phyloP scores from a whole-genome alignment of 768 basidiomycete genomes.

The Xerocomellus intermedius region DNA sequence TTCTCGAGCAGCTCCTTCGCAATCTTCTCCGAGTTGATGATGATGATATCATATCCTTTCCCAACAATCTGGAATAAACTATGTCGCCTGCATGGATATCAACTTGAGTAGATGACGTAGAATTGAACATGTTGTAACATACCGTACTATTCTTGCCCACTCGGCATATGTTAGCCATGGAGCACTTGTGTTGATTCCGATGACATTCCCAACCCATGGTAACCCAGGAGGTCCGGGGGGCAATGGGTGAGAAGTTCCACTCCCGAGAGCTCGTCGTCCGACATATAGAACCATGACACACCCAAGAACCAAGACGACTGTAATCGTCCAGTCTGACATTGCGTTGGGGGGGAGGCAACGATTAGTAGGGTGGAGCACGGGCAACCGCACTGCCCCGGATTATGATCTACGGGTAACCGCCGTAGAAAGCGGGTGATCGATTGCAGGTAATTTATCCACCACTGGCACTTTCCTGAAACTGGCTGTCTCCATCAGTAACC shows the following conservation, averaged over 20 bases:
- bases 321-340: background rate
- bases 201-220: background rate
- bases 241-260: background rate
- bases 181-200: background rate
- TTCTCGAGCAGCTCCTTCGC: background rate
- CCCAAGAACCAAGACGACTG: background rate
- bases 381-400: too few relatives aligned
- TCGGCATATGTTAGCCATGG: background rate
- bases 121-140: background rate
- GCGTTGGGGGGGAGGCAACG: too few relatives aligned
- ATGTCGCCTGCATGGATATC: constrained; percentile 4
- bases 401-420: too few relatives aligned
- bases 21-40: constrained; percentile 1
- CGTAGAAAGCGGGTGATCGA: too few relatives aligned
- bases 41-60: constrained; percentile 8
- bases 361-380: too few relatives aligned
- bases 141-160: constrained; percentile 9
- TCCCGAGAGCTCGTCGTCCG: background rate
- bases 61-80: background rate
- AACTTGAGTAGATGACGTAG: background rate
- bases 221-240: background rate
- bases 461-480: too few relatives aligned
- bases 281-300: background rate
- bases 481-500: too few relatives aligned
- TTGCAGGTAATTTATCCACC: too few relatives aligned